Conservation (phyloP, 2,329 filamentous ascomycete species). For the Xylariaceae sp. region DNA sequence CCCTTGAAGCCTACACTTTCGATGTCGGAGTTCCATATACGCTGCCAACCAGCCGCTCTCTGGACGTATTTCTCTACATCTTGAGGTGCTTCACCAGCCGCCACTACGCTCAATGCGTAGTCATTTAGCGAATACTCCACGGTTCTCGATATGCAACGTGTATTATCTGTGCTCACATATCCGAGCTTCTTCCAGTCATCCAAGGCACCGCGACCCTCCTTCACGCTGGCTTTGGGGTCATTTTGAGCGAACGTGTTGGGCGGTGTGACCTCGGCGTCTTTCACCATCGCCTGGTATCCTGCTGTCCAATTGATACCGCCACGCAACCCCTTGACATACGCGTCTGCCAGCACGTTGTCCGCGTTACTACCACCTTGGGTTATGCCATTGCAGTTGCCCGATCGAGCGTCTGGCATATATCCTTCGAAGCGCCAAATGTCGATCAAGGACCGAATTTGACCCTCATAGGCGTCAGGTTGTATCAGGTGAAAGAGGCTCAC, state of each 20-base stretch:
- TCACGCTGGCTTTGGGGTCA: conserved; percentile 48
- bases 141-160: conserved; percentile 49
- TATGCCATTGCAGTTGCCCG: conserved; percentile 52
- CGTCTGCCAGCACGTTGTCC: conserved; percentile 56
- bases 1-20: conserved; percentile 45
- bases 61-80: conserved; percentile 48
- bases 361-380: conserved; percentile 55
- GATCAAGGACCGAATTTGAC: conserved; percentile 51
- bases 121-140: conserved; percentile 56
- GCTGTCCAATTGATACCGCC: conserved; percentile 47
- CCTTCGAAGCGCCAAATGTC: conserved; percentile 53
- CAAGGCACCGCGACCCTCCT: conserved; percentile 52
- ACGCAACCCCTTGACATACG: conserved; percentile 49
- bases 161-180: conserved; percentile 49
- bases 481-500: conserved; percentile 49
- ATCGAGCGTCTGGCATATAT: conserved; percentile 49
- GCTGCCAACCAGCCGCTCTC: conserved; percentile 53
- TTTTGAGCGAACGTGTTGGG: conserved; percentile 44
- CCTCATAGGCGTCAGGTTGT: conserved; percentile 46
- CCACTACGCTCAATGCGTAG: conserved; percentile 51
- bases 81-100: conserved; percentile 43
- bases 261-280: conserved; percentile 49
- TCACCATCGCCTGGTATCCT: conserved; percentile 48
- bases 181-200: conserved; percentile 53
- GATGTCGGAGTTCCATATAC: conserved; percentile 50